These are phyloP conservation scores for Citrullus mucosospermus DNA, from an alignment of 306 rosid species.

Conservation along the genomic window DNA sequence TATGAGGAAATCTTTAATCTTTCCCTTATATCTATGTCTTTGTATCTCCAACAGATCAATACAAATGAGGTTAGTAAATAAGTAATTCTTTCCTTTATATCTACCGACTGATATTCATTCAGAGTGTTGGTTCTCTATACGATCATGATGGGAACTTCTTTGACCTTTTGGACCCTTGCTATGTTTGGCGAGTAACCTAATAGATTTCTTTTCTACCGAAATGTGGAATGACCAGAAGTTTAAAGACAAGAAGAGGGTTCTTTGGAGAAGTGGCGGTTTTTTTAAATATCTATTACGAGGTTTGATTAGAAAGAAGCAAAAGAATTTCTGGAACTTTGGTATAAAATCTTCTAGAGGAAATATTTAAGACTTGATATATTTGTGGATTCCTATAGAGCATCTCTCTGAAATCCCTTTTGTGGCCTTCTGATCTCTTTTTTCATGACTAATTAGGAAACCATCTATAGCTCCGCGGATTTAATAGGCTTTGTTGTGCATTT, in stretches of 20 bases:
- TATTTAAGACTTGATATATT: background rate
- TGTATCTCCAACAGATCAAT: background rate
- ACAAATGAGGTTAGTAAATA: background rate
- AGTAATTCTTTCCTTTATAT: background rate
- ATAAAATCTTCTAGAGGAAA: background rate
- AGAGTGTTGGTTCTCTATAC: background rate
- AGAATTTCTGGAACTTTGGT: background rate
- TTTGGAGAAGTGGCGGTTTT: background rate
- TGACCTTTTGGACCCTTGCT: background rate
- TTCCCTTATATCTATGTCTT: background rate
- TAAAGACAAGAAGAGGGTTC: background rate
- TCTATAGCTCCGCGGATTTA: background rate
- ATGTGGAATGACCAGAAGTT: background rate
- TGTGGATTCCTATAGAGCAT: background rate
- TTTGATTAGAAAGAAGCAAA: background rate
- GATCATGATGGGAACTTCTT: background rate
- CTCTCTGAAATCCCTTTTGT: background rate
- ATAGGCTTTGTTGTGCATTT: background rate
- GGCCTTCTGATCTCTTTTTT: background rate
- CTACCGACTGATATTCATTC: background rate
- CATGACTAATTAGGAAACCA: background rate
- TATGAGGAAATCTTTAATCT: background rate
- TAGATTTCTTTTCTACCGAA: background rate
- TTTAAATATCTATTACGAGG: background rate
- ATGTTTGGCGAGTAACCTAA: background rate